These are phyloP conservation scores for Solanum corneliomulleri DNA, from an alignment of 257 asterid genomes.

Conservation along the genomic window DNA sequence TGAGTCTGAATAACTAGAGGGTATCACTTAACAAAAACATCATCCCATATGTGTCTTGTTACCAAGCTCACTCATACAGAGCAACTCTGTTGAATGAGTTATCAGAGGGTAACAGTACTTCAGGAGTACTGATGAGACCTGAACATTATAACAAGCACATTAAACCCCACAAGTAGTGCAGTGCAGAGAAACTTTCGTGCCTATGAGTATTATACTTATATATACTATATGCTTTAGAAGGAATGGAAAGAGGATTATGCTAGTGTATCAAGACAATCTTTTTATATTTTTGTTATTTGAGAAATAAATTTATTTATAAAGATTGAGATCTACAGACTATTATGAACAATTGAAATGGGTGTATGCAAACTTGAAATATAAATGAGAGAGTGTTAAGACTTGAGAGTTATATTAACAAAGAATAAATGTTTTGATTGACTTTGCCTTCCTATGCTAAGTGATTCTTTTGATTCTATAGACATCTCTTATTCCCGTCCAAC, in stretches of 20 bases:
- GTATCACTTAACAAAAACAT: not conserved
- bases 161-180: not conserved
- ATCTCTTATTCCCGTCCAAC: not conserved
- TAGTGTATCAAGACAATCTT: not conserved
- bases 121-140: not conserved
- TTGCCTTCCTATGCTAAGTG: not conserved
- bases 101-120: not conserved
- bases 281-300: not conserved
- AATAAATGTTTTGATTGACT: not conserved
- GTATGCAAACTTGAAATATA: not conserved
- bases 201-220: not conserved
- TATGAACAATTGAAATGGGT: not conserved
- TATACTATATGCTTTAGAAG: not conserved
- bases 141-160: not conserved
- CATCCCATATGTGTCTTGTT: not conserved
- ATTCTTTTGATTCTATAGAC: too few relatives aligned
- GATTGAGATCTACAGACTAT: not conserved
- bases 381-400: not conserved
- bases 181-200: not conserved
- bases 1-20: not conserved
- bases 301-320: not conserved
- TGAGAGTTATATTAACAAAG: not conserved
- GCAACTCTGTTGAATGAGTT: not conserved
- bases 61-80: not conserved
- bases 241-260: not conserved